Evolutionary conservation across 73 alveolate species (phyloP).

Genomic region (Stentor roeselii): DNA sequence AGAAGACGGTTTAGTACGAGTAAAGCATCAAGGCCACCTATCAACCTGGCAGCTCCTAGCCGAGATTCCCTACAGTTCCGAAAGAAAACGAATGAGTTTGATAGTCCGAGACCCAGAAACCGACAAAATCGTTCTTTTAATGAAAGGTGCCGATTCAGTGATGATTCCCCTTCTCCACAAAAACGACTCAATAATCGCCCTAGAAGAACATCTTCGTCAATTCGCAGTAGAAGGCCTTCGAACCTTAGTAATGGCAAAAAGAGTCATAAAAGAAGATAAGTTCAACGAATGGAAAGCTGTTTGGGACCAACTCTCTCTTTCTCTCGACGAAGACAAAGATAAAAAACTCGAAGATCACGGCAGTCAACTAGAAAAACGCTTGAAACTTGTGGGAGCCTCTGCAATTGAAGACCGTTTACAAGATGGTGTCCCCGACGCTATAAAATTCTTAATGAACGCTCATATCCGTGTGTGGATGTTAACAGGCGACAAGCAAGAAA

Average conservation of each 20-base stretch:
- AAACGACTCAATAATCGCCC: slow-evolving; percentile 44
- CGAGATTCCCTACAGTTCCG: slow-evolving; percentile 68
- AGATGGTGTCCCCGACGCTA: slow-evolving; percentile 60
- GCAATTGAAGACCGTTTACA: slow-evolving; percentile 74
- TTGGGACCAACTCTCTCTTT: slow-evolving; percentile 39
- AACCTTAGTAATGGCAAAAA: slow-evolving; percentile 70
- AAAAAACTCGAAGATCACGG: slow-evolving; percentile 40
- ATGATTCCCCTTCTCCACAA: slow-evolving; percentile 46
- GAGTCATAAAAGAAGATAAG: slow-evolving; percentile 61
- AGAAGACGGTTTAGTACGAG: slow-evolving; percentile 26
- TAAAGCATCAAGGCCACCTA: slow-evolving; percentile 36
- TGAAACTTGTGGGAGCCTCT: slow-evolving; percentile 61
- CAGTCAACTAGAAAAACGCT: slow-evolving; percentile 52
- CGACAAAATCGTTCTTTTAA: slow-evolving; percentile 44
- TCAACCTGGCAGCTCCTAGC: slow-evolving; percentile 41
- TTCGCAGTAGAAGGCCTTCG: slow-evolving; percentile 74
- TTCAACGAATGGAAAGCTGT: slow-evolving; percentile 47
- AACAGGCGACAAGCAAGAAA: slow-evolving; percentile 94
- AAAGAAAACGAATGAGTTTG: slow-evolving; percentile 82
- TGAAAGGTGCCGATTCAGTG: slow-evolving; percentile 78
- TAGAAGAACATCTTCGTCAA: slow-evolving; percentile 48
- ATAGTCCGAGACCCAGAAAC: slow-evolving; percentile 47
- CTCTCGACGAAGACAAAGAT: slow-evolving; percentile 57
- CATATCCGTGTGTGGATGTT: slow-evolving; percentile 55
- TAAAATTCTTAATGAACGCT: slow-evolving; percentile 41